Evolutionary conservation across 2,329 filamentous ascomycete species (phyloP), one percentile per base, ranked within the genome.

Genomic region (Aschersonia sp.): DNA sequence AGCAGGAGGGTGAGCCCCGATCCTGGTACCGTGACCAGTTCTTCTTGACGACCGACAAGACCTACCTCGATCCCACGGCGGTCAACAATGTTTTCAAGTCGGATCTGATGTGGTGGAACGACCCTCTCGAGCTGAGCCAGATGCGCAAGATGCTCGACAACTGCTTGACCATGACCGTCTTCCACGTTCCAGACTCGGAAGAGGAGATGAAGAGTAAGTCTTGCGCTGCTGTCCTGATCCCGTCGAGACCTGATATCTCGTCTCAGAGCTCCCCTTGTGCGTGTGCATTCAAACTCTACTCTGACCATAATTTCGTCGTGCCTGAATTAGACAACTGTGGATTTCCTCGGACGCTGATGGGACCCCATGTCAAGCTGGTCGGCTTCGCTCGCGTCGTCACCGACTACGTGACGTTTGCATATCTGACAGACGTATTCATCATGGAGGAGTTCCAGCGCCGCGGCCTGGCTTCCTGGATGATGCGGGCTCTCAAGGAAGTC

Each of bases 401-500:
- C 7, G 84, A 87, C 61, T 73, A 76, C 55, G 71, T 78, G 44
- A 83, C 81, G 0, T 77, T 85, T 54, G 79, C 74, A 35, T 87
- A 84, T 49, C 63, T 70, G 47, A 82, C 81, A 30, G 83, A 86
- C 56, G 77, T 85, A 22, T 86, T 82, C 59, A 67, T 86, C 29
- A 59, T 77, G 3, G 67, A 73, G 0, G 68, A 72, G 40, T 75
- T 78, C 55, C 79, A 82, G 57, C 71, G 74, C 5, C 66, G 69
- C 8, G 81, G 83, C 0, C 66, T 87, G 1, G 83, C 77, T 4
- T 72, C 66, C 42, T 86, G 80, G 79, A 62, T 86, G 57, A 73
- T 84, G 59, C 61, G 66, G 5, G 79, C 74, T 53, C 62, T 83
- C 49, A 71, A 76, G 52, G 77, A 83, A 54, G 60, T 74, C 4